Conservation (phyloP, 108 stramenopile species). For the Cyclostephanos invisitatus region DNA sequence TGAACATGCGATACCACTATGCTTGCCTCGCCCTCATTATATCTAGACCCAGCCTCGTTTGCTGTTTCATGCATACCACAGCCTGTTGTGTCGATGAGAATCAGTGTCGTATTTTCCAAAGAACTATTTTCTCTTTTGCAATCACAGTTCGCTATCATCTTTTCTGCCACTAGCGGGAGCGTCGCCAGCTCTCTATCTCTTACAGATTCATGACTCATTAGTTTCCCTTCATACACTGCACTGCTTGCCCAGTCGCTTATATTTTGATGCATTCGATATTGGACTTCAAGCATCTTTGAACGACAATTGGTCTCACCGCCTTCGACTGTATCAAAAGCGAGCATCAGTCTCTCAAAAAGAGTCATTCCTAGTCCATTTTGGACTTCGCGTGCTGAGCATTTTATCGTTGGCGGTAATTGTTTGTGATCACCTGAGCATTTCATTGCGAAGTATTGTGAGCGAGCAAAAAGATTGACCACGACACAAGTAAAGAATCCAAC, state of each 20-base stretch:
- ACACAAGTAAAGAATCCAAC: not conserved
- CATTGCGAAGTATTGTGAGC: not conserved
- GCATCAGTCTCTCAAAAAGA: constrained; percentile 94
- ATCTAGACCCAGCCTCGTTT: constrained; percentile 77
- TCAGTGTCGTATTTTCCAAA: constrained; percentile 52
- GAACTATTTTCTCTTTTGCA: constrained; percentile 21
- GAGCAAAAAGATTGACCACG: constrained; percentile 11
- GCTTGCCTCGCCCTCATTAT: constrained; percentile 80
- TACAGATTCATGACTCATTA: constrained; percentile 69
- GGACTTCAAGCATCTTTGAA: constrained; percentile 87
- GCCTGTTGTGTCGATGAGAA: constrained; percentile 94
- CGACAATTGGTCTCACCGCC: constrained; percentile 20
- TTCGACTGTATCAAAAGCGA: constrained; percentile 48
- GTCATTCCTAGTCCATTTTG: constrained; percentile 80
- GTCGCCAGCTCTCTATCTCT: constrained; percentile 51
- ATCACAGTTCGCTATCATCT: constrained; percentile 15
- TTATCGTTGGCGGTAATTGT: constrained; percentile 97
- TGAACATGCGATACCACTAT: constrained; percentile 78
- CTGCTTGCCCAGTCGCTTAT: constrained; percentile 94
- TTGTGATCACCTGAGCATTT: constrained; percentile 82
- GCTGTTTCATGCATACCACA: constrained; percentile 86
- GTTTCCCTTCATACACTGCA: constrained; percentile 84
- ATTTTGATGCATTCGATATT: constrained; percentile 95
- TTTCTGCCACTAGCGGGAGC: constrained; percentile 39
- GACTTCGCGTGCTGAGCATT: constrained; percentile 51